phyloP scores from a whole-genome alignment of 2,329 filamentous ascomycete genomes.

The Tolypocladium guangdongense region DNA sequence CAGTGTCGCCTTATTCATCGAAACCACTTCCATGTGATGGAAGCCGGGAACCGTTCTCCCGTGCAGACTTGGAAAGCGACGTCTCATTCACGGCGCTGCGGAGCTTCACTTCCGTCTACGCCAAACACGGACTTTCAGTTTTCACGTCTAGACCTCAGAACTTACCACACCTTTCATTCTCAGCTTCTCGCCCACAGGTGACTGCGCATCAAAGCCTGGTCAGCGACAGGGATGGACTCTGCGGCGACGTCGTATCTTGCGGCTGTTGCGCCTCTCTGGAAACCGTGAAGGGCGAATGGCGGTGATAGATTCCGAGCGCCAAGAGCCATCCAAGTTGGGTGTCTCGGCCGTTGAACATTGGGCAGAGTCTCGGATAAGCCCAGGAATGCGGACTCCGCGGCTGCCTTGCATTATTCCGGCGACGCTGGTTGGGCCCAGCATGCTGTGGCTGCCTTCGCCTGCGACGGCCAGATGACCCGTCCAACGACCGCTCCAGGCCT shows the following conservation, averaged over 20 bases:
- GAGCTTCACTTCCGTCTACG: neutral
- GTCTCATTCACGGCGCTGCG: neutral
- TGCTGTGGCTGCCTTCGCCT: neutral
- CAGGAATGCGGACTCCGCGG: neutral
- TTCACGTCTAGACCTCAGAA: neutral
- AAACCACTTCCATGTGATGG: neutral
- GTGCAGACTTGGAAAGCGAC: neutral
- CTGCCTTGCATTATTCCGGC: neutral
- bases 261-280: neutral
- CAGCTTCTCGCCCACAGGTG: neutral
- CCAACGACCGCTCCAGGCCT: neutral
- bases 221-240: neutral
- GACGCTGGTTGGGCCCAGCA: neutral
- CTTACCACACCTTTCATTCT: neutral
- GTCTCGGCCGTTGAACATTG: neutral
- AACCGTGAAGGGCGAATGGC: neutral
- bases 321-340: neutral
- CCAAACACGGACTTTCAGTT: neutral
- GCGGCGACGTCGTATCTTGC: neutral
- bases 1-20: neutral
- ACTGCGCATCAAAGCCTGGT: no score
- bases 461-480: neutral
- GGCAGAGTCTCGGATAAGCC: neutral
- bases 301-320: neutral
- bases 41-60: no score